phyloP scores from a whole-genome alignment of 306 rosid species.

The Inga leiocalycina region DNA sequence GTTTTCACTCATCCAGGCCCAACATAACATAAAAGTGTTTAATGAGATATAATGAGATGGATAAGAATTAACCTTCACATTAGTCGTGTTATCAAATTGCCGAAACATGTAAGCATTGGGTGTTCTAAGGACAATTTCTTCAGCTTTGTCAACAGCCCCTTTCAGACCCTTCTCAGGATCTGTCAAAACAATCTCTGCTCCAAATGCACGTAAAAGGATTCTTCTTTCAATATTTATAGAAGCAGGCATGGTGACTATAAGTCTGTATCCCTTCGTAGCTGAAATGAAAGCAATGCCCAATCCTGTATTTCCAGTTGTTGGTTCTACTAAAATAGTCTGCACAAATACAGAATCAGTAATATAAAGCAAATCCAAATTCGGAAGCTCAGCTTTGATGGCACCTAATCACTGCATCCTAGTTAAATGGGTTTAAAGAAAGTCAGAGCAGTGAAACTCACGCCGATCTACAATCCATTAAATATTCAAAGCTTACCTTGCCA shows the following conservation, averaged over 20 bases:
- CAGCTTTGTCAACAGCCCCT: constrained; percentile 94
- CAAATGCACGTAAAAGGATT: constrained; percentile 88
- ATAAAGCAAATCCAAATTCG: neutral
- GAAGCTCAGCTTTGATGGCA: too few species aligned
- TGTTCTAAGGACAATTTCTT: constrained; percentile 64
- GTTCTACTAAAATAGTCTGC: constrained; percentile 92
- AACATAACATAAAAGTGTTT: constrained; percentile 21
- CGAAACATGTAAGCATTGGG: constrained; percentile 89
- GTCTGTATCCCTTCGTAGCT: constrained; percentile 81
- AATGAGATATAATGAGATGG: constrained; percentile 32
- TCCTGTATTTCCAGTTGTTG: constrained; percentile 96
- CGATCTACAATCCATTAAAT: constrained; percentile 9
- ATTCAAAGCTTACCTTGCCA: constrained; percentile 58
- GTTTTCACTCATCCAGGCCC: constrained; percentile 9
- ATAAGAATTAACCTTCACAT: constrained; percentile 66
- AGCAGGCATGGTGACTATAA: constrained; percentile 91
- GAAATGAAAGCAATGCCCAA: constrained; percentile 92
- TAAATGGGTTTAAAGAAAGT: neutral
- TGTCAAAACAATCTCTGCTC: constrained; percentile 86
- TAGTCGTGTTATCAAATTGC: constrained; percentile 82
- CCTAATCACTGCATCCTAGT: too few species aligned
- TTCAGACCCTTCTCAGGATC: constrained; percentile 85
- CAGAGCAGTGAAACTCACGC: neutral
- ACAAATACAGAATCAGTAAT: constrained; percentile 30
- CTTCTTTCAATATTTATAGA: constrained; percentile 84